Conservation (phyloP, 345 rosid genomes). For the Turritis glabra region DNA sequence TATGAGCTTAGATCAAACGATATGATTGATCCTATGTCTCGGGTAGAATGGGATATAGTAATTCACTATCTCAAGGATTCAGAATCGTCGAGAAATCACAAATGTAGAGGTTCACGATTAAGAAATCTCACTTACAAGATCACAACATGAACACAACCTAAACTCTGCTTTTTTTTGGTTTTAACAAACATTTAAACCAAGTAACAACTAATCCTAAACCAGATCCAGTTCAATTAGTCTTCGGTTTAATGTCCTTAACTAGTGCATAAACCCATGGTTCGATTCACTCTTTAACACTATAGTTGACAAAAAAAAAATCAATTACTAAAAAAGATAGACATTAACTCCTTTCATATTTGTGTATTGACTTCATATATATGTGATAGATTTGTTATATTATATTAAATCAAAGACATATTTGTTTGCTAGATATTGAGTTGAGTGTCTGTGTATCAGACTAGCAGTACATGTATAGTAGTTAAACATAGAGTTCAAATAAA, state of each 20-base stretch:
- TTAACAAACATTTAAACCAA: too few species aligned
- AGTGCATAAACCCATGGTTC: background rate
- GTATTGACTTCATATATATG: background rate
- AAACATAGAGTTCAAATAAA: background rate
- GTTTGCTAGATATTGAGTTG: background rate
- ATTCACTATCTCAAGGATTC: too few species aligned
- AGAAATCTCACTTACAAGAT: too few species aligned
- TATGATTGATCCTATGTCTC: too few species aligned
- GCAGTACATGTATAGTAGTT: conserved; percentile 1
- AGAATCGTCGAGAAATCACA: too few species aligned
- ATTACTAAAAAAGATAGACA: background rate
- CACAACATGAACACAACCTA: too few species aligned
- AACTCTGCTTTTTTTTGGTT: too few species aligned
- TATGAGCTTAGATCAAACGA: too few species aligned
- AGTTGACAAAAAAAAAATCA: background rate
- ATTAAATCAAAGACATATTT: background rate
- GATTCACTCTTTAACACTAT: background rate
- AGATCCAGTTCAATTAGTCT: background rate
- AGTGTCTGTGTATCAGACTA: conserved; percentile 1
- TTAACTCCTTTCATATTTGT: background rate
- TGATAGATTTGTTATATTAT: background rate
- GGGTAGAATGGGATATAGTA: too few species aligned
- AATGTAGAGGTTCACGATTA: too few species aligned
- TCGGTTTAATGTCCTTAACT: background rate
- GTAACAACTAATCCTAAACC: too few species aligned